Evolutionary conservation across 1,284 basidiomycete genomes (phyloP).

Genomic region (Retiboletus flavoniger): DNA sequence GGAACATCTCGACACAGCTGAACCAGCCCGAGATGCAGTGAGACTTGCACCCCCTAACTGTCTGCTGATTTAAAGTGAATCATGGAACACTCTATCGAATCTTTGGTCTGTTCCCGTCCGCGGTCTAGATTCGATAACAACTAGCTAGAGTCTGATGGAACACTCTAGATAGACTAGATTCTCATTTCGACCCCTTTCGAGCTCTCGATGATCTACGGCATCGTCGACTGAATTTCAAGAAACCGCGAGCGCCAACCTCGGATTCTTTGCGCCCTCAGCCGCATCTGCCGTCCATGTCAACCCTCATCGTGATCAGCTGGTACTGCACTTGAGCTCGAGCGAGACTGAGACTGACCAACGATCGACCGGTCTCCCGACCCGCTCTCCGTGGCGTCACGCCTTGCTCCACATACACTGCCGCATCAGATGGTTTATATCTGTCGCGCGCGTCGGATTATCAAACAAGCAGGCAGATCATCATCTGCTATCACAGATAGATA

Average conservation of each 20-base stretch:
- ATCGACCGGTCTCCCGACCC: constrained; percentile 1
- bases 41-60: neutral
- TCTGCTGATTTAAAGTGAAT: constrained; percentile 3
- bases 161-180: no score
- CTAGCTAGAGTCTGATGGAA: neutral
- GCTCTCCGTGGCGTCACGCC: neutral
- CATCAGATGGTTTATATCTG: constrained; percentile 7
- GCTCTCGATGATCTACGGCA: neutral
- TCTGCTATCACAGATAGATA: constrained; percentile 7
- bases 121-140: constrained; percentile 3
- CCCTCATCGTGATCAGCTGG: no score
- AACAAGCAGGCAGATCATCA: constrained; percentile 11
- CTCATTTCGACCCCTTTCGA: neutral
- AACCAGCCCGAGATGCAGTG: neutral
- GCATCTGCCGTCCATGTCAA: neutral
- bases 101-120: neutral
- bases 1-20: neutral
- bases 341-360: no score
- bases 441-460: constrained; percentile 10
- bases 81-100: neutral
- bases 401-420: constrained; percentile 5
- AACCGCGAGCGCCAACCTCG: constrained; percentile 1
- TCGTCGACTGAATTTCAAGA: neutral
- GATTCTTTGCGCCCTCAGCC: neutral
- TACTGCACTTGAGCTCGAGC: neutral